A percentile compares a stretch with the other conserved stretches of the same genome.
Evolutionary conservation across 176 grass and related monocot genomes (phyloP).

Genomic region (Musa acuminata): DNA sequence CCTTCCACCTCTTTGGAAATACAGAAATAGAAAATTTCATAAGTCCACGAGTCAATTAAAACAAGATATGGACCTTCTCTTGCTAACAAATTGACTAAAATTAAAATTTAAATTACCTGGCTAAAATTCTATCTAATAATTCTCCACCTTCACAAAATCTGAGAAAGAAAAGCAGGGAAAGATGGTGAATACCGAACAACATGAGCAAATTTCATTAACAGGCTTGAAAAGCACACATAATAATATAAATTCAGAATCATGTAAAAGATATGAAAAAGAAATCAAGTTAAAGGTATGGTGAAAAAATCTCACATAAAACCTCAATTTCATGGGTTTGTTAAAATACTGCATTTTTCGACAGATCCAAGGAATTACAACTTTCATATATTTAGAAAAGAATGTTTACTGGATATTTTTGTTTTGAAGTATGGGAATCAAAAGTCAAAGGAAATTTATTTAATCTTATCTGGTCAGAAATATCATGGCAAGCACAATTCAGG

Average conservation of each 20-base stretch:
- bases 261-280: background rate
- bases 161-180: background rate
- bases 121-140: constrained; percentile 9
- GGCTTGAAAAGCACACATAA: background rate
- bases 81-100: constrained; percentile 1
- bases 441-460: background rate
- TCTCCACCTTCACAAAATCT: constrained; percentile 20
- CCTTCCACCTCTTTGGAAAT: constrained; percentile 4
- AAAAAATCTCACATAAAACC: too few relatives aligned
- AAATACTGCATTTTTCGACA: too few relatives aligned
- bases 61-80: background rate
- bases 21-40: background rate
- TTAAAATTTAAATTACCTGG: constrained; percentile 1
- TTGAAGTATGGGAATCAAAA: too few relatives aligned
- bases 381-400: too few relatives aligned
- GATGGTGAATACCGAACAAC: background rate
- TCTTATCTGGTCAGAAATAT: background rate
- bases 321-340: too few relatives aligned
- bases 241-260: background rate
- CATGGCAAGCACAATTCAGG: background rate
- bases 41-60: background rate
- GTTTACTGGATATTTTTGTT: too few relatives aligned
- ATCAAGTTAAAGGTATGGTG: too few relatives aligned
- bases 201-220: background rate
- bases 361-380: too few relatives aligned